Evolutionary conservation across 768 basidiomycete species (phyloP).

Genomic region (Amanita inopinata): DNA sequence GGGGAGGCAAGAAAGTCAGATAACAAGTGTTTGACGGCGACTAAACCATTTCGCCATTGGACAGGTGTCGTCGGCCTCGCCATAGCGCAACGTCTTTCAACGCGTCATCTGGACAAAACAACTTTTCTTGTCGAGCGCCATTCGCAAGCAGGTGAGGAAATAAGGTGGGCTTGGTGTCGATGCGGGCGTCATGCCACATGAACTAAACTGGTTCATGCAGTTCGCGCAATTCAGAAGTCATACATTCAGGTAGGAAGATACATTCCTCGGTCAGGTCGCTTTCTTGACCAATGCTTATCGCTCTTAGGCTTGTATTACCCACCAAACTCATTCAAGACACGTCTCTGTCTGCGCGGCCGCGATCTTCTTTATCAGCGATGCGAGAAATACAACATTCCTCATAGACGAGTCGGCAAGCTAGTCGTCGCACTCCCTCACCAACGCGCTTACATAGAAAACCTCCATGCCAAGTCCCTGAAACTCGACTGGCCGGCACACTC

Average conservation of each 20-base stretch:
- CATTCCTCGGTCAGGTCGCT: background rate
- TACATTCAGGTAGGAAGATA: conserved; percentile 62
- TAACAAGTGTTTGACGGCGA: background rate
- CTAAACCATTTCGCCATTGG: background rate
- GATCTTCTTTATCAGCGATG: conserved; percentile 78
- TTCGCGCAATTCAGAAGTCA: conserved; percentile 91
- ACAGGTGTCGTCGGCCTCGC: conserved; percentile 80
- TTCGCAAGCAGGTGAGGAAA: conserved; percentile 71
- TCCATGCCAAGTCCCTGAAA: conserved; percentile 52
- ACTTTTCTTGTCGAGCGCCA: conserved; percentile 81
- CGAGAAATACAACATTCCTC: conserved; percentile 46
- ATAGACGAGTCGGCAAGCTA: conserved; percentile 77
- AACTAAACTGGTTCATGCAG: conserved; percentile 25
- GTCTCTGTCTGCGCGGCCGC: conserved; percentile 78
- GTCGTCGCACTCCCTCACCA: conserved; percentile 73
- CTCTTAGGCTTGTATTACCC: conserved; percentile 76
- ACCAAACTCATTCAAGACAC: conserved; percentile 71
- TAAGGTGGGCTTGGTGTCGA: conserved; percentile 38
- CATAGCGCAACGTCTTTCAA: conserved; percentile 65
- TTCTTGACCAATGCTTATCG: background rate
- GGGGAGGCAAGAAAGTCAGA: conserved; percentile 53
- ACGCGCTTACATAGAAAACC: conserved; percentile 53
- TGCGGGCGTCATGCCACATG: background rate
- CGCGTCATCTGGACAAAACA: conserved; percentile 53
- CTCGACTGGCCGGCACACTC: conserved; percentile 44